Percentiles rank a stretch among this genome's conserved stretches.
These are phyloP conservation scores for Paraconiothyrium brasiliense DNA, from an alignment of 2,329 filamentous ascomycete species.

Conservation along the genomic window DNA sequence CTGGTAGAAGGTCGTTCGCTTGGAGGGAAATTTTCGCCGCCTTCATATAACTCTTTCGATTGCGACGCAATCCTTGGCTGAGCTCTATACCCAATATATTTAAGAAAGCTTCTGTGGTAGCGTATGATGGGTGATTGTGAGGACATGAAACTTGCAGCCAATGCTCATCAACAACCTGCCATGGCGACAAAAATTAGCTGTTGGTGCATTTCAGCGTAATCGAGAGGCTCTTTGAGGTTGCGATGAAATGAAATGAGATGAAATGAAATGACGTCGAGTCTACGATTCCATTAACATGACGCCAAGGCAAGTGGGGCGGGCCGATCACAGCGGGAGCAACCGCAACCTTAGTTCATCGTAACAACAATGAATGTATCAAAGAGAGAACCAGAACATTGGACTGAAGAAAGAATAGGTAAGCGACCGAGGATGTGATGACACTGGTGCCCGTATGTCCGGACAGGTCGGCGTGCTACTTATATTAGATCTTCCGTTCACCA, in stretches of 20 bases:
- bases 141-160: background rate
- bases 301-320: background rate
- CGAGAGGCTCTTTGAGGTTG: too few relatives aligned
- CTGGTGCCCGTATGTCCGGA: too few relatives aligned
- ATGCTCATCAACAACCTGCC: background rate
- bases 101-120: background rate
- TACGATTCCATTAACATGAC: background rate
- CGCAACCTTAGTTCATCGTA: too few relatives aligned
- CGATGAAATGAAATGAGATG: too few relatives aligned
- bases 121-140: background rate
- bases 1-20: background rate
- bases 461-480: too few relatives aligned
- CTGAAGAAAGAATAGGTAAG: background rate
- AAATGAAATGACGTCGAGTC: too few relatives aligned
- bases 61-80: too few relatives aligned
- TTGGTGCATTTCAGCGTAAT: too few relatives aligned
- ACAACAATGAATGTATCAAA: too few relatives aligned
- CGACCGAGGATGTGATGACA: background rate
- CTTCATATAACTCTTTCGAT: constrained; percentile 1
- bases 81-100: background rate
- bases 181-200: too few relatives aligned
- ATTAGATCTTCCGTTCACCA: too few relatives aligned
- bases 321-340: background rate
- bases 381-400: too few relatives aligned
- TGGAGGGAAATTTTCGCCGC: background rate